A percentile compares a stretch with the other conserved stretches of the same genome.
phyloP scores from a whole-genome alignment of 1,284 basidiomycete species.

The Boletus semigastroideus region DNA sequence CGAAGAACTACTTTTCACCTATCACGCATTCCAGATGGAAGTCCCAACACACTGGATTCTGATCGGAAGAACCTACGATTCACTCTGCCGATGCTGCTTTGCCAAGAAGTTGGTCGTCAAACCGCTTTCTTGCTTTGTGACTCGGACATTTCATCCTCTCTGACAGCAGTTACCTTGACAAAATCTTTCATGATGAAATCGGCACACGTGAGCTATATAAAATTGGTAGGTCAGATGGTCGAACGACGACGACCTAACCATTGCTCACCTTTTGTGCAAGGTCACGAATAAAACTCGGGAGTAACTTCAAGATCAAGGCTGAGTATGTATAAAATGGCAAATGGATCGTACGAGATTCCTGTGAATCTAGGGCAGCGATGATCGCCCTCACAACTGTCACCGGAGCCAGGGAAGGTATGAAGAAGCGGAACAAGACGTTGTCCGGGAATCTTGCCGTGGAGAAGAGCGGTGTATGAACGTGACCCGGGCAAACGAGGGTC shows the following conservation, averaged over 20 bases:
- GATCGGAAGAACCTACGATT: not conserved
- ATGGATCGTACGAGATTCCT: slow-evolving; percentile 68
- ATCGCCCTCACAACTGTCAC: slow-evolving; percentile 78
- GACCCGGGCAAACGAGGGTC: slow-evolving; percentile 77
- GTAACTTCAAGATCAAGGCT: slow-evolving; percentile 49
- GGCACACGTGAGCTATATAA: slow-evolving; percentile 43
- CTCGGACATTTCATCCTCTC: slow-evolving; percentile 40
- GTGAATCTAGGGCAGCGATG: slow-evolving; percentile 74
- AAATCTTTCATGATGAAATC: slow-evolving; percentile 49
- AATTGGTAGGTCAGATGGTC: slow-evolving; percentile 10
- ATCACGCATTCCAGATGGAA: too few relatives aligned
- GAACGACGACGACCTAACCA: not conserved
- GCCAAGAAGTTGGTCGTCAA: slow-evolving; percentile 3
- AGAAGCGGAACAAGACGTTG: slow-evolving; percentile 60
- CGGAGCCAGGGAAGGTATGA: slow-evolving; percentile 73
- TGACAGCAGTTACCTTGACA: slow-evolving; percentile 45
- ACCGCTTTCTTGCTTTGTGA: slow-evolving; percentile 12
- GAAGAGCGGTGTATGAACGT: slow-evolving; percentile 76
- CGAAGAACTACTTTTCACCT: too few relatives aligned
- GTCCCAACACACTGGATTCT: not conserved
- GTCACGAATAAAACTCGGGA: slow-evolving; percentile 74
- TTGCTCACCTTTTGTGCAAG: slow-evolving; percentile 65
- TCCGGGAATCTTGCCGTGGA: slow-evolving; percentile 53
- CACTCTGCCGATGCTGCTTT: not conserved
- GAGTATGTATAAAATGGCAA: slow-evolving; percentile 75